Base-by-base conservation (phyloP, 495 filamentous ascomycete genomes). In the Neurospora tetrasperma region DNA sequence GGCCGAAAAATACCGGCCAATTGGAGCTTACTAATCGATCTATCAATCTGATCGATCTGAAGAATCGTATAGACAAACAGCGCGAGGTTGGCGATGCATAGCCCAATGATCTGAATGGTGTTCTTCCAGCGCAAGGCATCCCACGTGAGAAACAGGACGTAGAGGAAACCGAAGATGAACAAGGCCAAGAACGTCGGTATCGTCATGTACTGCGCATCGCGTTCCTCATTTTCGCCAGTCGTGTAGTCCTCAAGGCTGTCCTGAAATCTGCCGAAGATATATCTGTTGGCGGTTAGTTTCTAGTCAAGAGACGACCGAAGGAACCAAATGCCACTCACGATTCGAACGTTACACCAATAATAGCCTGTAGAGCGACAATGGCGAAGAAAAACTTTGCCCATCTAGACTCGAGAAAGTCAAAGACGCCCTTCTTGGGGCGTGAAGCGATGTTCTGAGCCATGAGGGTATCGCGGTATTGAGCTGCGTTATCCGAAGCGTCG, bases 81-180 rank as follows among this genome's bases (percentile, higher is more conserved):
- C 11, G 92, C 94, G 40, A 95, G 77, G 82, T 99, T 97, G 82
- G 94, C 97, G 42, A 95, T 76, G 82, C 95, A 98, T 20, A 99
- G 85, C 41, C 96, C 96, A 77, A 99, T 98, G 79, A 99, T 86
- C 81, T 99, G 96, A 87, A 99, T 99, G 16, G 96, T 99, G 83
- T 99, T 99, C 84, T 97, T 97, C 78, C 94, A 83, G 69, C 94
- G 90, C 73, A 99, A 84, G 4, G 96, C 95, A 86, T 99, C 96
- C 83, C 93, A 98, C 16, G 96, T 91, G 35, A 99, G 84, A 42
- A 96, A 80, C 6, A 98, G 80, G 77, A 97, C 90, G 83, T 98
- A 99, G 71, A 99, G 78, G 82, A 96, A 97, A 70, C 93, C 96
- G 81, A 99, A 97, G 79, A 97, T 96, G 83, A 98, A 96, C n/a